Evolutionary conservation across 139 green algal genomes (phyloP), one percentile per base, ranked within the genome.

Genomic region (Tetraselmis chui): DNA sequence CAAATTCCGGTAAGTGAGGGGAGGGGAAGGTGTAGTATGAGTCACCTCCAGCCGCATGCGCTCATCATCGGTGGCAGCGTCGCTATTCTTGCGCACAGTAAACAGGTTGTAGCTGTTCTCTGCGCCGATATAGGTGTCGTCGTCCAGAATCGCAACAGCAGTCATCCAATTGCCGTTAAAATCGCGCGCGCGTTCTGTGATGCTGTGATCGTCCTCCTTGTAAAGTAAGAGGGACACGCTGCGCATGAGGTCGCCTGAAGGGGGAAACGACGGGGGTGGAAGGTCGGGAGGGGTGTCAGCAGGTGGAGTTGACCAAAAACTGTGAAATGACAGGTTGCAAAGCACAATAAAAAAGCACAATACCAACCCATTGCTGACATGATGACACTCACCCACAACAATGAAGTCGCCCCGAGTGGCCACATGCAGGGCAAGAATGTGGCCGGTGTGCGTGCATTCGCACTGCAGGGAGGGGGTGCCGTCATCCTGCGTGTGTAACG

Each of bases 201-300:
- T 74, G 1, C 88, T 86, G 67, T 96, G 91, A 81, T 95, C 91
- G 23, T 87, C 86, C 30, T 86, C 84, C 77, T 91, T 88, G 87
- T 95, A 97, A 77, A 92, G 32, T 79, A 97, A 88, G 82, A 99
- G 83, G n/a, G 91, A 89, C 29, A 99, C 91, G 83, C 89, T 96
- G 76, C 97, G 95, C 96, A 99, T 99, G 31, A 99, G 83, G 85
- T 99, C 96, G 23, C 96, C 94, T 91, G 85, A 76, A 27, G 29
- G 1, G n/a, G 45, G 45, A 18, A 18, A 18, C 11, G 45, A 18
- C 11, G 45, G 45, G 45, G 45, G 45, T n/a, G n/a, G n/a, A n/a
- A n/a, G n/a, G n/a, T n/a, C n/a, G n/a, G 45, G 45, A 18, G 45
- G 45, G 45, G 45, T 18, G 45, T 67, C 45, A 67, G 45, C 45